phyloP scores from a whole-genome alignment of 2,329 filamentous ascomycete genomes.

The Escovopsis weberi region DNA sequence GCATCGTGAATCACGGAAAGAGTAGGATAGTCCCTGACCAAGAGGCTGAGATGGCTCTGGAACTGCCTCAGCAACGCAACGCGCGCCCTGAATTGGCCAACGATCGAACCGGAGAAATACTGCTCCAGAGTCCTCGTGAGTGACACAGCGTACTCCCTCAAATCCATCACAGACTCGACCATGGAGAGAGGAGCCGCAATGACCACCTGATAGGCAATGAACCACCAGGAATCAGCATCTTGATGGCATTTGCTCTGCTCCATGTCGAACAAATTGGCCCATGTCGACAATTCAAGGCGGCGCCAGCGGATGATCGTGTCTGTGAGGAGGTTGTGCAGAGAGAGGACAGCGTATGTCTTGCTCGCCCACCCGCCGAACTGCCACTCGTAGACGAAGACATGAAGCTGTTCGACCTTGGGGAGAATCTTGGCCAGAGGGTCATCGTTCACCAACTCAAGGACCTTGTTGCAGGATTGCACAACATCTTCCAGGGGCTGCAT shows the following conservation, averaged over 20 bases:
- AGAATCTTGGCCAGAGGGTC: conserved; percentile 81
- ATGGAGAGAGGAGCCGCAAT: conserved; percentile 61
- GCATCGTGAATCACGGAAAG: conserved; percentile 47
- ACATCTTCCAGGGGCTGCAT: conserved; percentile 72
- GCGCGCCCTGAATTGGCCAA: conserved; percentile 68
- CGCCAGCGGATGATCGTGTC: conserved; percentile 77
- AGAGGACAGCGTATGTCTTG: conserved; percentile 54
- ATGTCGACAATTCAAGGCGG: conserved; percentile 79
- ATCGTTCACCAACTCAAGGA: conserved; percentile 60
- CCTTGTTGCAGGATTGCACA: conserved; percentile 55
- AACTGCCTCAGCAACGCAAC: conserved; percentile 55
- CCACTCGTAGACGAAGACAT: conserved; percentile 82
- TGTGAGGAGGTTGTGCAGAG: conserved; percentile 65
- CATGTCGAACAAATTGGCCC: conserved; percentile 76
- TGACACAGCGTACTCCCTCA: conserved; percentile 49
- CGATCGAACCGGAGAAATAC: conserved; percentile 65
- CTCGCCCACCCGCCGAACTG: conserved; percentile 76
- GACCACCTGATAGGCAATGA: conserved; percentile 82
- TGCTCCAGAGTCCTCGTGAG: conserved; percentile 62
- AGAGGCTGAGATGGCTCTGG: conserved; percentile 48
- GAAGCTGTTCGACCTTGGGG: conserved; percentile 74
- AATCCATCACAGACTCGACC: conserved; percentile 39
- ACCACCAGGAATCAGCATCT: conserved; percentile 87
- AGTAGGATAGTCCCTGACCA: conserved; percentile 42
- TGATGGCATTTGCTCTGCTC: conserved; percentile 63